Base-by-base conservation (phyloP, 179 eudicot species). In the Drosera spatulata region DNA sequence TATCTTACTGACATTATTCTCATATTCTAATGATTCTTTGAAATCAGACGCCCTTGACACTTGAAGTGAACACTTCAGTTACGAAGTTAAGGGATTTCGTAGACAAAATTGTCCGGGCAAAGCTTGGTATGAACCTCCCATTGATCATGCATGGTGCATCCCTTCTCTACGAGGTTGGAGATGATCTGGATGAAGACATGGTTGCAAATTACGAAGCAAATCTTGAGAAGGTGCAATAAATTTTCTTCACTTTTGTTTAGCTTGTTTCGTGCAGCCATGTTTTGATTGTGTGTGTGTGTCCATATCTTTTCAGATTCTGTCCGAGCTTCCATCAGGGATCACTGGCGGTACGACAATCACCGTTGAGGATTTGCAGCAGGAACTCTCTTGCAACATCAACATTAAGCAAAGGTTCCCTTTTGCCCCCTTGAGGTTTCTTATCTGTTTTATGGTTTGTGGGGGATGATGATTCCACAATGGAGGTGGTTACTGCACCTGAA, bases 91-190 rank as follows among this genome's bases (percentile, higher is more conserved):
- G 82, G 61, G 99, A 88, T 58, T 65, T 93, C 51, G 80, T 93
- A 60, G 93, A 93, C 45, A 93, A 84, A 72, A 75, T 93, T 70
- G 95, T 86, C 40, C 80, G 72, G 66, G 85, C 93, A 52, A 93
- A 81, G 69, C 79, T 93, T 73, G 99, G 99, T 55, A 89, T 89
- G 93, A 84, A 69, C 73, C 70, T 77, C 58, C 99, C 99, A 13
- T 68, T 76, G 52, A 77, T 93, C 55, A 86, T 83, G 89, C 85
- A 76, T 59, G 95, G 93, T n/a, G 41, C 82, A 12, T 66, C 80
- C 68, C 91, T 89, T 71, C 84, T 93, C 38, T 93, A 89, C 61
- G 99, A 93, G 74, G 88, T 80, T 63, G 96, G 99, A 60, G 99
- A 93, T 67, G 96, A 93, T 80, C 93, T 93, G 61, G 96, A 93